phyloP scores from a whole-genome alignment of 352 stramenopile species.

The Pythium grandisporangium region DNA sequence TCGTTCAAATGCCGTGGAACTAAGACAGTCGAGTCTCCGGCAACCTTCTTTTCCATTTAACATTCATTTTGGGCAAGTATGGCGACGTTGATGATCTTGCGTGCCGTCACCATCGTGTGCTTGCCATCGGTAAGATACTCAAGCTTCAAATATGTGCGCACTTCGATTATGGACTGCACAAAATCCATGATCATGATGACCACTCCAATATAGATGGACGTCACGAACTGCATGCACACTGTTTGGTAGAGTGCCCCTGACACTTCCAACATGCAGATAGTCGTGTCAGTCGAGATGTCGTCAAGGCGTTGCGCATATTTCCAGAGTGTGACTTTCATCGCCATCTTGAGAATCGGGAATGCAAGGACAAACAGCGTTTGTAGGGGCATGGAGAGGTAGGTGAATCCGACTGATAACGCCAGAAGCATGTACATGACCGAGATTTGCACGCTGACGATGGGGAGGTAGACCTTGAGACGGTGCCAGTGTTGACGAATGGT shows the following conservation, averaged over 20 bases:
- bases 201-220: neutral
- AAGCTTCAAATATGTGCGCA: neutral
- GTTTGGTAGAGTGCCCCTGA: conserved; percentile 12
- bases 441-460: conserved; percentile 3
- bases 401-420: conserved; percentile 5
- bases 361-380: conserved; percentile 5
- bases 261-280: conserved; percentile 13
- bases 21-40: too few species aligned
- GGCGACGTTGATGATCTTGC: conserved; percentile 12
- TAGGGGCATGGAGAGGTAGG: neutral
- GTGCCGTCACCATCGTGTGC: conserved; percentile 2
- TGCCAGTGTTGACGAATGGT: neutral
- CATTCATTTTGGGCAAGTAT: too few species aligned
- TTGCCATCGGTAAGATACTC: conserved; percentile 7
- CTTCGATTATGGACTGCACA: conserved; percentile 1
- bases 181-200: neutral
- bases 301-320: conserved; percentile 2
- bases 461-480: conserved; percentile 3
- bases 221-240: conserved; percentile 9
- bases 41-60: too few species aligned
- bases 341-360: conserved; percentile 8
- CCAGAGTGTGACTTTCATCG: conserved; percentile 9
- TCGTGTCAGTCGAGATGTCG: conserved; percentile 12
- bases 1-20: too few species aligned
- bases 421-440: conserved; percentile 9